phyloP scores from a whole-genome alignment of 2,329 filamentous ascomycete genomes.

The Atkinsonella texensis region DNA sequence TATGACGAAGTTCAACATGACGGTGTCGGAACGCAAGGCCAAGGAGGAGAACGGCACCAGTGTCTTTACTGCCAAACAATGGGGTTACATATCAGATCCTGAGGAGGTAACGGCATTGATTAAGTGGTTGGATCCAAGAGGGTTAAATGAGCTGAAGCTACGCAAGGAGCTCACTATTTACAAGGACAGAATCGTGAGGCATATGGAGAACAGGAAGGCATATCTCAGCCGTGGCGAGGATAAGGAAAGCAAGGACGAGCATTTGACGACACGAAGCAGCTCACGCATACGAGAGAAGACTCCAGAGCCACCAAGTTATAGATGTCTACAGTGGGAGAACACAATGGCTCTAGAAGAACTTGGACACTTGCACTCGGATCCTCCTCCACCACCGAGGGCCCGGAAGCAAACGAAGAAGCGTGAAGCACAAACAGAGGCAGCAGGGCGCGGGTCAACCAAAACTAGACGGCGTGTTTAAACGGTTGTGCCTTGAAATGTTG shows the following conservation, averaged over 20 bases:
- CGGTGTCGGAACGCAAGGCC: conserved; percentile 72
- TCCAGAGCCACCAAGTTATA: conserved; percentile 32
- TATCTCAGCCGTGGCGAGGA: conserved; percentile 42
- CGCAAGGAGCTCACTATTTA: conserved; percentile 74
- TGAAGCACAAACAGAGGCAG: conserved; percentile 25
- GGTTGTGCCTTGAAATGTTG: background rate
- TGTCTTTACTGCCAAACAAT: conserved; percentile 66
- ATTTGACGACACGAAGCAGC: conserved; percentile 29
- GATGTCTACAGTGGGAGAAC: conserved; percentile 44
- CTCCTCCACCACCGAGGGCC: conserved; percentile 37
- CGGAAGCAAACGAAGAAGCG: conserved; percentile 42
- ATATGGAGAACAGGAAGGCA: conserved; percentile 68
- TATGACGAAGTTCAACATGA: conserved; percentile 64
- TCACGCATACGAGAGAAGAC: conserved; percentile 33
- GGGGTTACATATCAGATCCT: conserved; percentile 83
- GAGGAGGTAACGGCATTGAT: conserved; percentile 68
- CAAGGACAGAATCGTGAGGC: conserved; percentile 60
- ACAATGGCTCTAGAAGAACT: conserved; percentile 44
- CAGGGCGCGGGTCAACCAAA: conserved; percentile 18
- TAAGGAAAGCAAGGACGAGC: conserved; percentile 26
- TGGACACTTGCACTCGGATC: conserved; percentile 44
- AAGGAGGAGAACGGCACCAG: conserved; percentile 75
- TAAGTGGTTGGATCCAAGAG: conserved; percentile 78
- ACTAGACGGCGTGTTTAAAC: conserved; percentile 15
- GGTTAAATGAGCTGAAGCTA: conserved; percentile 74